Conservation (phyloP, 345 rosid species). For the Hibiscus mutabilis region DNA sequence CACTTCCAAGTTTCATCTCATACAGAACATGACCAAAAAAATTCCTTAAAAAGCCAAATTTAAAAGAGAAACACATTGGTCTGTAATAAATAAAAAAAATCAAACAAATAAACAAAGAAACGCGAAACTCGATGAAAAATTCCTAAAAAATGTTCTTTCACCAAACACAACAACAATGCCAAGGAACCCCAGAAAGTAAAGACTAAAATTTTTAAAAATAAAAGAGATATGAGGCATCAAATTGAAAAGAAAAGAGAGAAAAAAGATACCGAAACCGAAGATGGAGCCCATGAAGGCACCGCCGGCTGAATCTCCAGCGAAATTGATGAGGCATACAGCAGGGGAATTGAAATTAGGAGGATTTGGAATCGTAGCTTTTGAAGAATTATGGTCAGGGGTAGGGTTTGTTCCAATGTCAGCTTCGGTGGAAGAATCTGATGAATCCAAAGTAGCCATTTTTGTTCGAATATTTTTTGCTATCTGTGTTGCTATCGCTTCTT, state of each 20-base stretch:
- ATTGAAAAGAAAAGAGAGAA: background rate
- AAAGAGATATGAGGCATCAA: background rate
- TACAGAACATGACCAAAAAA: too few relatives aligned
- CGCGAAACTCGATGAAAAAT: background rate
- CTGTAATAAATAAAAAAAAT: too few relatives aligned
- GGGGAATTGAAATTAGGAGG: slow-evolving; percentile 26
- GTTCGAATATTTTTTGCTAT: background rate
- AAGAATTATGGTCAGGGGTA: slow-evolving; percentile 13
- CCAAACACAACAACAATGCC: background rate
- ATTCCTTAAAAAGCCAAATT: background rate
- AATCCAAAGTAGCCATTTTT: slow-evolving; percentile 41
- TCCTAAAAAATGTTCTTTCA: background rate
- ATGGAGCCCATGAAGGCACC: slow-evolving; percentile 90
- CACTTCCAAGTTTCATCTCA: too few relatives aligned
- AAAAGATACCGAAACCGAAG: slow-evolving; percentile 59
- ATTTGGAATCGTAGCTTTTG: slow-evolving; percentile 35
- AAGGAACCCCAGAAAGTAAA: background rate
- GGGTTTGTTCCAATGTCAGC: slow-evolving; percentile 13
- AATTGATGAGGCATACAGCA: slow-evolving; percentile 62
- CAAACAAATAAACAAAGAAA: too few relatives aligned
- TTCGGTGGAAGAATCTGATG: slow-evolving; percentile 29
- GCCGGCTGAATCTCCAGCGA: slow-evolving; percentile 66
- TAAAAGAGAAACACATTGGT: too few relatives aligned
- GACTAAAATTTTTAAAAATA: too few relatives aligned
- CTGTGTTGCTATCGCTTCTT: background rate